These are phyloP conservation scores for Colletotrichum lentis DNA, from an alignment of 2,329 filamentous ascomycete species.

Conservation along the genomic window DNA sequence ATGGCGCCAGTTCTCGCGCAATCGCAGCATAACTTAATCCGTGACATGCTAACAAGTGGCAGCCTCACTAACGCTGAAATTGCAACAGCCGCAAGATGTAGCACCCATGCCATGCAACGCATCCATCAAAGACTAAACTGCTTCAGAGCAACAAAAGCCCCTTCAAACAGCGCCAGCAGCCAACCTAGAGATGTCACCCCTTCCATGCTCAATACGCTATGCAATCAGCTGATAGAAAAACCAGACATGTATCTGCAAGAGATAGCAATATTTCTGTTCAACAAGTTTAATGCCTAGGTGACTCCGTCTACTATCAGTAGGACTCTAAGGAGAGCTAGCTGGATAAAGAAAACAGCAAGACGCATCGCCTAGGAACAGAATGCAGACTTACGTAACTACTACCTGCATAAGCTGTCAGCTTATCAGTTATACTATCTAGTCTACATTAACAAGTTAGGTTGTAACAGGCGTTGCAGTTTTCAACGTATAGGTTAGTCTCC, in stretches of 20 bases:
- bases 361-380: neutral
- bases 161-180: neutral
- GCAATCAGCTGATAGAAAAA: constrained; percentile 10
- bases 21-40: too few relatives aligned
- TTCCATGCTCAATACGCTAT: neutral
- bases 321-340: neutral
- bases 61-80: too few relatives aligned
- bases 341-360: neutral
- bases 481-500: neutral
- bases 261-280: constrained; percentile 35
- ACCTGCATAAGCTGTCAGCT: neutral
- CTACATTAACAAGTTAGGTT: neutral
- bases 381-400: neutral
- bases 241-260: constrained; percentile 39
- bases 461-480: neutral
- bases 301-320: neutral
- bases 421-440: neutral
- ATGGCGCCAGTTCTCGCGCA: too few relatives aligned
- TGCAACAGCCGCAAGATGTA: too few relatives aligned
- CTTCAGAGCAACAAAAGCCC: neutral
- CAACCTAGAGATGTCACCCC: neutral
- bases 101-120: too few relatives aligned
- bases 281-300: neutral
- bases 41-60: too few relatives aligned
- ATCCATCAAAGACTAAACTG: neutral